Conservation (phyloP, 2,329 filamentous ascomycete species). For the Claviceps cyperi region DNA sequence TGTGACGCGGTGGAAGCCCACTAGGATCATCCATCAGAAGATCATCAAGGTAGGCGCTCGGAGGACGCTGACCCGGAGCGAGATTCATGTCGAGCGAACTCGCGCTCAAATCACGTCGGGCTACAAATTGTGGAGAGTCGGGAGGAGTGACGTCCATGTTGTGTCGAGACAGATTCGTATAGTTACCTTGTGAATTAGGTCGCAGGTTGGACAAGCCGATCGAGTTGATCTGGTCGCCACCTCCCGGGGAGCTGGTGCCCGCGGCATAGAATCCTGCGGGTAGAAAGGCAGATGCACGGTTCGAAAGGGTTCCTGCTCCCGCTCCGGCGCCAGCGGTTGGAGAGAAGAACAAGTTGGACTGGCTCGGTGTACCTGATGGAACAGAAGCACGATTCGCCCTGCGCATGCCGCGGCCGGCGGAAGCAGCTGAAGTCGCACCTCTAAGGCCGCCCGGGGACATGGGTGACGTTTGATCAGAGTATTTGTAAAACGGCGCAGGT, state of each 20-base stretch:
- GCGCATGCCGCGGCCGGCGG: slow-evolving; percentile 34
- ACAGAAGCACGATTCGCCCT: slow-evolving; percentile 37
- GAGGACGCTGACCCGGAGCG: slow-evolving; percentile 52
- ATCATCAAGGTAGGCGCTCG: slow-evolving; percentile 83
- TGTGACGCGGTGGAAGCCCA: slow-evolving; percentile 30
- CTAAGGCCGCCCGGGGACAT: slow-evolving; percentile 26
- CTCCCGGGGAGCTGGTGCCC: slow-evolving; percentile 36
- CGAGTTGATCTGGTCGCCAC: slow-evolving; percentile 32
- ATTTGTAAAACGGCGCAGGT: slow-evolving; percentile 49
- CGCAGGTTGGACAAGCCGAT: slow-evolving; percentile 49
- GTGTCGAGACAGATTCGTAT: slow-evolving; percentile 23
- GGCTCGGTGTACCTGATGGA: slow-evolving; percentile 42
- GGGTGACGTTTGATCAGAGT: slow-evolving; percentile 43
- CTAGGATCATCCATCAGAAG: slow-evolving; percentile 62
- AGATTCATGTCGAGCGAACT: slow-evolving; percentile 51
- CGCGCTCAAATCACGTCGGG: slow-evolving; percentile 38
- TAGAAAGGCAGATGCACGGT: slow-evolving; percentile 65
- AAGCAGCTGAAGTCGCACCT: slow-evolving; percentile 17
- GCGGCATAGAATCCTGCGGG: slow-evolving; percentile 86
- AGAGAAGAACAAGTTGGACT: slow-evolving; percentile 80
- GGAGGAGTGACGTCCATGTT: slow-evolving; percentile 42
- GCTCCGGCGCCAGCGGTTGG: slow-evolving; percentile 58
- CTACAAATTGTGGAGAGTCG: slow-evolving; percentile 45
- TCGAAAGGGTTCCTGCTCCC: slow-evolving; percentile 34
- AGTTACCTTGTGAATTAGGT: slow-evolving; percentile 41